phyloP scores from a whole-genome alignment of 805 yeast genomes.

The Yarrowia yakushimensis region DNA sequence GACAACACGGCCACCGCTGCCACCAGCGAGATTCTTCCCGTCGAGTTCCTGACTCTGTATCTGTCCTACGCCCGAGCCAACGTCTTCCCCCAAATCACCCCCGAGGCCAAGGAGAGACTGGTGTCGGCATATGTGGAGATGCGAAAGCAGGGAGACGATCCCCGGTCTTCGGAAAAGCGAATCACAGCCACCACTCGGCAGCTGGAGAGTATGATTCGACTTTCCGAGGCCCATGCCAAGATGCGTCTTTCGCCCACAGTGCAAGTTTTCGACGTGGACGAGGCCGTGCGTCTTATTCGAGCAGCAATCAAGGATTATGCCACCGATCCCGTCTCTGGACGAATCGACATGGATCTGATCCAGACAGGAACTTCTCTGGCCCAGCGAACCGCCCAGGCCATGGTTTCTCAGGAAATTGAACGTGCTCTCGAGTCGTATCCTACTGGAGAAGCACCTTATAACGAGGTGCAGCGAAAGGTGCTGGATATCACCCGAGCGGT shows the following conservation, averaged over 20 bases:
- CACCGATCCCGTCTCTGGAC: slow-evolving; percentile 94
- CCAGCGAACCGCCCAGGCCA: slow-evolving; percentile 67
- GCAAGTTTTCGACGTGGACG: slow-evolving; percentile 76
- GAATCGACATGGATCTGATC: slow-evolving; percentile 94
- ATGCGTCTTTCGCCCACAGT: slow-evolving; percentile 78
- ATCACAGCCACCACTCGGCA: slow-evolving; percentile 98
- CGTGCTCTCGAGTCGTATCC: slow-evolving; percentile 7
- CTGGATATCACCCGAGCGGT: neutral
- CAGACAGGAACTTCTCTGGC: slow-evolving; percentile 93
- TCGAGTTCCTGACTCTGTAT: slow-evolving; percentile 81
- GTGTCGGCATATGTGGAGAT: slow-evolving; percentile 87
- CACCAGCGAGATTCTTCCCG: slow-evolving; percentile 66
- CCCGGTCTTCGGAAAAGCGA: slow-evolving; percentile 78
- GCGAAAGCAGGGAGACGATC: slow-evolving; percentile 92
- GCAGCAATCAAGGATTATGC: slow-evolving; percentile 97
- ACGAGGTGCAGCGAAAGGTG: slow-evolving; percentile 8
- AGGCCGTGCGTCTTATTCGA: slow-evolving; percentile 87
- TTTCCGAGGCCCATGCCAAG: slow-evolving; percentile 95
- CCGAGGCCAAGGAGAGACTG: slow-evolving; percentile 75
- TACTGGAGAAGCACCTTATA: neutral
- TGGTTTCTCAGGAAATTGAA: slow-evolving; percentile 34
- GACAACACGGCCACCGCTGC: slow-evolving; percentile 76
- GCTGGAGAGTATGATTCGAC: slow-evolving; percentile 89
- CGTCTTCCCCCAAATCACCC: slow-evolving; percentile 72
- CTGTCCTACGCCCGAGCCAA: slow-evolving; percentile 93